Evolutionary conservation across 257 asterid species (phyloP).

Genomic region (Echites panduratus): DNA sequence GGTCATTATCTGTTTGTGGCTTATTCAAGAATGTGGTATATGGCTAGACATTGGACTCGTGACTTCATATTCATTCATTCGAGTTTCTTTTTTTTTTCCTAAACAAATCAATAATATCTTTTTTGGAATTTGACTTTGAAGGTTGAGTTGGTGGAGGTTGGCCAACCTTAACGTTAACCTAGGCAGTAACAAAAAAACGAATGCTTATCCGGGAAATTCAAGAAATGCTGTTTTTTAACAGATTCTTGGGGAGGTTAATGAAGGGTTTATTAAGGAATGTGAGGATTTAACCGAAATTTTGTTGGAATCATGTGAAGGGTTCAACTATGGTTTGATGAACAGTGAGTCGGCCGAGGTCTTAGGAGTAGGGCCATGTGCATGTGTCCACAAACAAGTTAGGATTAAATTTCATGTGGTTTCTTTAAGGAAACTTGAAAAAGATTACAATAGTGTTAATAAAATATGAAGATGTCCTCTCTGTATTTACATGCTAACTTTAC

Average conservation of each 20-base stretch:
- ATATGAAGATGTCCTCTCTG: slow-evolving; percentile 1
- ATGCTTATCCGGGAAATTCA: slow-evolving; percentile 3
- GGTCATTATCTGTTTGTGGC: background rate
- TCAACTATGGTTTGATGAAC: slow-evolving; percentile 5
- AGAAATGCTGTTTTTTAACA: background rate
- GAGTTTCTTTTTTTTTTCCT: no score
- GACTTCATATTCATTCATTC: background rate
- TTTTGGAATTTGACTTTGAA: slow-evolving; percentile 4
- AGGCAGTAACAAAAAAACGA: background rate
- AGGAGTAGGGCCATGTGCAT: slow-evolving; percentile 17
- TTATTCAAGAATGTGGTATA: slow-evolving; percentile 2
- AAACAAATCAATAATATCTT: background rate
- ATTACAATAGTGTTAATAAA: background rate
- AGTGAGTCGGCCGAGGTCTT: slow-evolving; percentile 8
- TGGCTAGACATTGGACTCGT: background rate
- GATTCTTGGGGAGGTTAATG: slow-evolving; percentile 7
- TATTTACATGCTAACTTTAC: background rate
- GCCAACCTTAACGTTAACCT: no score
- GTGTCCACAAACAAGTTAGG: slow-evolving; percentile 14
- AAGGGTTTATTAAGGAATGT: slow-evolving; percentile 3
- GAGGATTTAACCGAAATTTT: background rate
- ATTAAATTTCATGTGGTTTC: slow-evolving; percentile 26
- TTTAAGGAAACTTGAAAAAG: slow-evolving; percentile 12
- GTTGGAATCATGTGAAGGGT: slow-evolving; percentile 12
- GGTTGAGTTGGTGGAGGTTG: background rate